phyloP scores from a whole-genome alignment of 305 asterid genomes.

The Ruellia speciosa region DNA sequence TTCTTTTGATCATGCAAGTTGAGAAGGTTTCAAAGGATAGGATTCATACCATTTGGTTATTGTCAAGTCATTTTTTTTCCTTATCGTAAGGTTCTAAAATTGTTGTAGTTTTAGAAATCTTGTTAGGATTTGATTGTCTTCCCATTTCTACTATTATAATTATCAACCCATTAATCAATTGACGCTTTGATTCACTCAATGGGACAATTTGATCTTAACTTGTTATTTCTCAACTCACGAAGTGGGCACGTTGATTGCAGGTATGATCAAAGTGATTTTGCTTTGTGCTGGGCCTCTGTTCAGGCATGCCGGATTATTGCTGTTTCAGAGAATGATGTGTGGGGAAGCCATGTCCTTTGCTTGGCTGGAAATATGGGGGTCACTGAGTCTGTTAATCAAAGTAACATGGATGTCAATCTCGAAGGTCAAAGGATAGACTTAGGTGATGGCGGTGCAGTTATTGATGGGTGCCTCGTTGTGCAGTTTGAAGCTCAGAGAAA shows the following conservation, averaged over 20 bases:
- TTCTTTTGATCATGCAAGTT: too few species aligned
- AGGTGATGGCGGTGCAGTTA: constrained; percentile 31
- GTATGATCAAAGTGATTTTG: constrained; percentile 47
- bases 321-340: constrained; percentile 32
- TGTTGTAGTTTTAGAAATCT: not conserved
- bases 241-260: constrained; percentile 38
- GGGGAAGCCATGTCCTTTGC: constrained; percentile 38
- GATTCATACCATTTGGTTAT: not conserved
- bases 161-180: not conserved
- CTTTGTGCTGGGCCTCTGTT: constrained; percentile 51
- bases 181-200: not conserved
- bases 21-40: not conserved
- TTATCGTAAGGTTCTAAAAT: not conserved
- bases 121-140: not conserved
- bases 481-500: constrained; percentile 47
- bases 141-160: not conserved
- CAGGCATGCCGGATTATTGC: constrained; percentile 48
- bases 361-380: constrained; percentile 30
- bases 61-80: not conserved
- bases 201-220: not conserved
- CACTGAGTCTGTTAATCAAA: constrained; percentile 32
- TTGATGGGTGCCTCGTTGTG: constrained; percentile 46
- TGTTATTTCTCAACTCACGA: constrained; percentile 5
- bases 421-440: constrained; percentile 30
- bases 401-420: constrained; percentile 23